These are phyloP conservation scores for Abrus pulchellus DNA, from an alignment of 306 rosid species.

Conservation along the genomic window DNA sequence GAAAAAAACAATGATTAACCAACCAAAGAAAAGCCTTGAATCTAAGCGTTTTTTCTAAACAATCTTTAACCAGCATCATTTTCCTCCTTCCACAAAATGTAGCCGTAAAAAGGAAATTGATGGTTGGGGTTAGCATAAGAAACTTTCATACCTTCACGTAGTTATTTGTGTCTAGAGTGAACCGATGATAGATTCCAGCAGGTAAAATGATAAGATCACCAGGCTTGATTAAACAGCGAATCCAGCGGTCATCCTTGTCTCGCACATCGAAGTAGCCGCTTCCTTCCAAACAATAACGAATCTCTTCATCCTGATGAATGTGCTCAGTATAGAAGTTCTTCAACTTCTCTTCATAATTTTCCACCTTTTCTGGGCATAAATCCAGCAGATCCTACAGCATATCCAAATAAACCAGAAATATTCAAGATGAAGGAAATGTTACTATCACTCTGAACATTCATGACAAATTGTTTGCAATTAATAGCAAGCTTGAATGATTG, in stretches of 20 bases:
- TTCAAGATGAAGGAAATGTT: slow-evolving; percentile 9
- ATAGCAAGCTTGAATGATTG: background rate
- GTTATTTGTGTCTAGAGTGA: slow-evolving; percentile 83
- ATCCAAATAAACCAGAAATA: background rate
- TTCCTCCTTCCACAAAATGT: slow-evolving; percentile 3
- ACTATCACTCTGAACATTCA: background rate
- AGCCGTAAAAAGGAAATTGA: background rate
- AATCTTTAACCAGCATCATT: background rate
- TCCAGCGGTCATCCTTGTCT: slow-evolving; percentile 84
- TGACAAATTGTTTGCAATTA: background rate
- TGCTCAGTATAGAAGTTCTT: slow-evolving; percentile 93
- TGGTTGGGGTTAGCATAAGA: background rate
- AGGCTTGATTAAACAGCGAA: slow-evolving; percentile 82
- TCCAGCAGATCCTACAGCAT: slow-evolving; percentile 79
- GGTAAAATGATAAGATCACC: slow-evolving; percentile 96
- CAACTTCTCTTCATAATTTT: slow-evolving; percentile 81
- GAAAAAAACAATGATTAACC: slow-evolving; percentile 3
- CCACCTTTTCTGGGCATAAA: slow-evolving; percentile 79
- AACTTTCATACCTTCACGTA: slow-evolving; percentile 72
- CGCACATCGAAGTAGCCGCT: slow-evolving; percentile 90
- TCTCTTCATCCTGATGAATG: slow-evolving; percentile 95
- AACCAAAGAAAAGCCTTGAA: background rate
- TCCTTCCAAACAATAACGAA: slow-evolving; percentile 88
- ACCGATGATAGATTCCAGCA: slow-evolving; percentile 95
- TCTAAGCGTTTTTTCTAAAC: background rate